A percentile compares a stretch with the other conserved stretches of the same genome.
Conservation (phyloP, 2,329 filamentous ascomycete species). For the Beauveria sp. region DNA sequence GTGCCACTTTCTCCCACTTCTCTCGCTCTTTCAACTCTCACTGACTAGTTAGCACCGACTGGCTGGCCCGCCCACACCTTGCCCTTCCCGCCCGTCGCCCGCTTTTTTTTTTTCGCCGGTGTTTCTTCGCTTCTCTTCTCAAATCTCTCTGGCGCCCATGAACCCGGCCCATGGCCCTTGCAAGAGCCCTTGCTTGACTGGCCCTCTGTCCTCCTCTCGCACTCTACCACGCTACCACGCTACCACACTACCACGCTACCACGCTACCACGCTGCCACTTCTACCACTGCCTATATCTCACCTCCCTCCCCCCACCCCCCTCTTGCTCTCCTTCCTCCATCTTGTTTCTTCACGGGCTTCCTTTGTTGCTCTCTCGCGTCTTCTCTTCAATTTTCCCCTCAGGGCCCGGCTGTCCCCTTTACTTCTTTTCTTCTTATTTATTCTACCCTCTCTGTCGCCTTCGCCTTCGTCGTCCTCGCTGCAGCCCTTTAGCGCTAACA, state of each 20-base stretch:
- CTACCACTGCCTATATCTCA: conserved; percentile 15
- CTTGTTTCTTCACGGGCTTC: conserved; percentile 14
- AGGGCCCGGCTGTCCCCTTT: conserved; percentile 21
- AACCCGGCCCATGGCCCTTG: too few species aligned
- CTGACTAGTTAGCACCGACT: too few species aligned
- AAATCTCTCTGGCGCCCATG: not conserved
- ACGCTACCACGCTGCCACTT: too few species aligned
- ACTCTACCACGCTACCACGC: too few species aligned
- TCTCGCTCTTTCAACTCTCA: too few species aligned
- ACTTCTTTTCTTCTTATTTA: conserved; percentile 25
- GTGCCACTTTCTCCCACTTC: too few species aligned
- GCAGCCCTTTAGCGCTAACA: conserved; percentile 16
- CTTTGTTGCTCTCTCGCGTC: conserved; percentile 9
- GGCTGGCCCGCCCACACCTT: not conserved
- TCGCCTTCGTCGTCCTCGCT: not conserved
- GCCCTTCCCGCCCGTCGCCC: not conserved
- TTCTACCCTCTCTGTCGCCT: conserved; percentile 7
- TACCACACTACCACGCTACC: too few species aligned
- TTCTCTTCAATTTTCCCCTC: conserved; percentile 10
- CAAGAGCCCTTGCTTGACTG: too few species aligned
- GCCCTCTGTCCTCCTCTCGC: too few species aligned
- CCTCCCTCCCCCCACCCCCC: conserved; percentile 18
- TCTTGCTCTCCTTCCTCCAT: conserved; percentile 13
- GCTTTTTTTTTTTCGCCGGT: not conserved
- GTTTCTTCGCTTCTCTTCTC: not conserved